Evolutionary conservation across 148 eudicot genomes (phyloP).

Genomic region (Spergularia bocconei): DNA sequence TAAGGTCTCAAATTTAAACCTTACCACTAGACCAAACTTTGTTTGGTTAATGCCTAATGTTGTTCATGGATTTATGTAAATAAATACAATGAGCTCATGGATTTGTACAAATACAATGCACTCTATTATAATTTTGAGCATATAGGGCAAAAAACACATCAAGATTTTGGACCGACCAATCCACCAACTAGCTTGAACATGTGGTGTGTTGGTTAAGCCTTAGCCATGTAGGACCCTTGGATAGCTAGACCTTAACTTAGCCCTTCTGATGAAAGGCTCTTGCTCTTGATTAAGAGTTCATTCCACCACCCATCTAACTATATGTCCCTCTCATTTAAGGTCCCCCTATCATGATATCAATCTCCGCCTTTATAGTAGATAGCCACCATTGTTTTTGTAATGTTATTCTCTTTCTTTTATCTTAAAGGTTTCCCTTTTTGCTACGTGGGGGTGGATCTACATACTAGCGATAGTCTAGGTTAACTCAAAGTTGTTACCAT

Average conservation of each 20-base stretch:
- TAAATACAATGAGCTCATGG: not conserved
- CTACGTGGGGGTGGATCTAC: conserved; percentile 23
- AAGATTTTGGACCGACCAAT: conserved; percentile 31
- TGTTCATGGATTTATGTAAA: not conserved
- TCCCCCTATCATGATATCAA: conserved; percentile 8
- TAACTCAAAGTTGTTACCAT: too few relatives aligned
- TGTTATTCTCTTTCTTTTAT: not conserved
- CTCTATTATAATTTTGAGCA: not conserved
- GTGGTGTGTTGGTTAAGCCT: conserved; percentile 36
- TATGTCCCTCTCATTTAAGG: conserved; percentile 8
- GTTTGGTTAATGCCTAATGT: not conserved
- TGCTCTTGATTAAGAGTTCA: not conserved
- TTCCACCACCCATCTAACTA: conserved; percentile 23
- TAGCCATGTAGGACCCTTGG: conserved; percentile 37
- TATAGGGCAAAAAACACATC: not conserved
- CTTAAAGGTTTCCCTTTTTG: conserved; percentile 11
- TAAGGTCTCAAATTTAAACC: too few relatives aligned
- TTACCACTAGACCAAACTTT: not conserved
- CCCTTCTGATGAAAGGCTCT: conserved; percentile 18
- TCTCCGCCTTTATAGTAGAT: not conserved
- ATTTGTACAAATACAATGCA: conserved; percentile 27
- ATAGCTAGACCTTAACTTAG: not conserved
- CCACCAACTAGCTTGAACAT: conserved; percentile 32
- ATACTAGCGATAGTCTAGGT: too few relatives aligned
- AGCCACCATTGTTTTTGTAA: not conserved